phyloP scores from a whole-genome alignment of 108 stramenopile genomes.

The Aurantiochytrium sp. region DNA sequence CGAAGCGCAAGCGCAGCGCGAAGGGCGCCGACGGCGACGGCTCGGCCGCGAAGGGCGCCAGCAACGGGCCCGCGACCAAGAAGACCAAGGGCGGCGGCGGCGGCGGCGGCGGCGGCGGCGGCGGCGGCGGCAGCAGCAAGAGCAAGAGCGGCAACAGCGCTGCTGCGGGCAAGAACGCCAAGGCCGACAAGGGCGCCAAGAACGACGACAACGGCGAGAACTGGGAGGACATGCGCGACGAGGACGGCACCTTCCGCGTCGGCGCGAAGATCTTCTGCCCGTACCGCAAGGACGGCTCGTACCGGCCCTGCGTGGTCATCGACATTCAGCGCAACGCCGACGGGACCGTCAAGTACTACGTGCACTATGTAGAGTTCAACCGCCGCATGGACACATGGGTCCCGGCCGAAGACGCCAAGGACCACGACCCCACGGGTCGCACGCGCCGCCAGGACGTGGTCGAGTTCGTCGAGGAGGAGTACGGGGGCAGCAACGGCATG shows the following conservation, averaged over 20 bases:
- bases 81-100: no score
- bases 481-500: slow-evolving; percentile 33
- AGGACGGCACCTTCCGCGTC: not conserved
- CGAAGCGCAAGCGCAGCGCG: no score
- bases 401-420: not conserved
- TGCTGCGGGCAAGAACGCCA: not conserved
- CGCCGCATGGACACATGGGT: slow-evolving; percentile 38
- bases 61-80: no score
- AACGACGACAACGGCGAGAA: not conserved
- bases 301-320: not conserved
- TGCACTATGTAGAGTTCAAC: slow-evolving; percentile 24
- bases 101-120: not conserved
- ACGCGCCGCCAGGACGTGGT: not conserved
- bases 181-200: not conserved
- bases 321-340: not conserved
- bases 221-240: slow-evolving; percentile 16
- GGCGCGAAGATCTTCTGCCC: slow-evolving; percentile 6
- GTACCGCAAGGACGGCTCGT: not conserved
- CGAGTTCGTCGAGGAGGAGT: slow-evolving; percentile 11
- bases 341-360: not conserved
- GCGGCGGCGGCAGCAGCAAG: not conserved
- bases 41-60: no score
- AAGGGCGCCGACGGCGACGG: no score
- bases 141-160: not conserved
- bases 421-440: not conserved